Percentiles rank a stretch among this genome's conserved stretches.
Conservation (phyloP, 345 rosid species). For the Pseudoturritis turrita region DNA sequence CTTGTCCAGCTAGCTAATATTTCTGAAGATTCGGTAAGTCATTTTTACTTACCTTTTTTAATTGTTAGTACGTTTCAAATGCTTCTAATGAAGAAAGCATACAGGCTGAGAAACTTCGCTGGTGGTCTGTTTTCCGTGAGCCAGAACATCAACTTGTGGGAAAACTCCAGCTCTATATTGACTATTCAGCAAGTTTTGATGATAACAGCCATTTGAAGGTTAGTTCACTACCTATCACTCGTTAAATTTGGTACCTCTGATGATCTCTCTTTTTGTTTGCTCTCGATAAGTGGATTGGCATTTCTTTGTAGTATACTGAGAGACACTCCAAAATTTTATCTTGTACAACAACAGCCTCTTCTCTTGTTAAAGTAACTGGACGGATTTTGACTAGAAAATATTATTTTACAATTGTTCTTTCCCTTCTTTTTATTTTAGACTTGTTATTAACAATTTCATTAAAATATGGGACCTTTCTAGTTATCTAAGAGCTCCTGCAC, state of each 20-base stretch:
- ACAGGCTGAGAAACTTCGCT: conserved; percentile 84
- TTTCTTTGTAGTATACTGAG: background rate
- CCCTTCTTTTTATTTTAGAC: background rate
- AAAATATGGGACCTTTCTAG: background rate
- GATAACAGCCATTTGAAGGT: conserved; percentile 83
- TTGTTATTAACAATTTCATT: background rate
- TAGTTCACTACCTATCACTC: conserved; percentile 18
- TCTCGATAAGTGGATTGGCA: background rate
- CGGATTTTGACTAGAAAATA: background rate
- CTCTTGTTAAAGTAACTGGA: background rate
- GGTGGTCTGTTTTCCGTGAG: conserved; percentile 93
- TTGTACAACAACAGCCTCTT: background rate
- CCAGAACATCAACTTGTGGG: conserved; percentile 94
- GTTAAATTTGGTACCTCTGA: background rate
- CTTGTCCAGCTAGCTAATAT: conserved; percentile 79
- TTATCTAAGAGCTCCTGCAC: background rate
- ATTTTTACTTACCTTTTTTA: background rate
- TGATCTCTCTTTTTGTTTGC: background rate
- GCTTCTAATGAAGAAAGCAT: conserved; percentile 34
- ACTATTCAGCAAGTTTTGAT: conserved; percentile 78
- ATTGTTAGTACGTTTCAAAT: conserved; percentile 6
- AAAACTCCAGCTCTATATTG: conserved; percentile 73
- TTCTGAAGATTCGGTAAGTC: conserved; percentile 66
- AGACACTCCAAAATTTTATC: conserved; percentile 1
- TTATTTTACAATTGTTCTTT: background rate